Base-by-base conservation (phyloP, 371 early-diverging fungal species). In the Mortierella sp. region DNA sequence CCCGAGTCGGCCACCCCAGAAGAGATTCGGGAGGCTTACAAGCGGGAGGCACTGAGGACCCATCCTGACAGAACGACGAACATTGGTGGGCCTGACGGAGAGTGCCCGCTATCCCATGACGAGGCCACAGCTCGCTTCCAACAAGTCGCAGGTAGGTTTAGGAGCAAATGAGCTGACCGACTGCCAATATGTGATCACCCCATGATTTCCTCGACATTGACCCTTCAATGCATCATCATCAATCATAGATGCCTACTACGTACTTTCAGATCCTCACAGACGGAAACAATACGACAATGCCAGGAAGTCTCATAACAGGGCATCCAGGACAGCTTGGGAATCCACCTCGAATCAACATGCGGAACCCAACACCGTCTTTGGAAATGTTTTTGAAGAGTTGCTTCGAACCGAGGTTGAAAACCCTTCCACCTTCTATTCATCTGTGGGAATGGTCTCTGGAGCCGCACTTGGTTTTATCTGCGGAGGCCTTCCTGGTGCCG, bases 321-420 rank as follows among this genome's bases (percentile, higher is more conserved):
- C 48, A 55, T 60, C 58, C 16, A 44, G 16, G 21, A 31, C 44
- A 34, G 41, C 43, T 24, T 57, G 57, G 54, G 45, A 47, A 19
- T 27, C 47, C 27, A n/a, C 45, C 6, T 53, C 60, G n/a, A 53
- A 57, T 17, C 63, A 56, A 1, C 78, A 82, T 27, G 63, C 86
- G 0, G 81, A 84, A 24, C 60, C 83, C 22, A 71, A 81, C 9
- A 16, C 46, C 17, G 41, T 85, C 50, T 89, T 89, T 67, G 86
- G 83, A 34, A 79, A 82, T 24, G 89, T 88, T 34, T 89, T 89
- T 74, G 88, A 86, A 63, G 86, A 86, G 41, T 54, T 89, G n/a
- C 63, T 89, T 50, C 80, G 82, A 44, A 79, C 85, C 1, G 83
- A 87, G 49, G 81, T 86, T 10, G 71, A 82, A 24, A 73, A 60